Percentiles rank a stretch among this genome's conserved stretches.
phyloP scores from a whole-genome alignment of 2,329 filamentous ascomycete species.

The Moelleriella libera region DNA sequence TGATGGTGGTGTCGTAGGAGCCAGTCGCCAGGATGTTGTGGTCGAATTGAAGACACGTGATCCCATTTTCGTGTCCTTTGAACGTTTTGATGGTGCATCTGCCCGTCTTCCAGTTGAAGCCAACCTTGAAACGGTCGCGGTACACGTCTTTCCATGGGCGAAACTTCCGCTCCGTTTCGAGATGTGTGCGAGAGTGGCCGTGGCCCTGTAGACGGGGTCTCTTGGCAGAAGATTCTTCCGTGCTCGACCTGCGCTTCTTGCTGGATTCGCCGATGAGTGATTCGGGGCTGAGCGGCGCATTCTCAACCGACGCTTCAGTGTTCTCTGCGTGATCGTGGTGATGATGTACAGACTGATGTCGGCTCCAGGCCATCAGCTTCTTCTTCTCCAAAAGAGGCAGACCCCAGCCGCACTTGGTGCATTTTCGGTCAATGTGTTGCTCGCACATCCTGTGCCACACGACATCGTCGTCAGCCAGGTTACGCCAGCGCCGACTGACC shows the following conservation, averaged over 20 bases:
- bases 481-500: constrained; percentile 78
- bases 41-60: constrained; percentile 45
- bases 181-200: constrained; percentile 16
- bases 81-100: constrained; percentile 75
- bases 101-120: constrained; percentile 95
- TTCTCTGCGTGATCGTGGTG: constrained; percentile 2
- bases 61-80: constrained; percentile 71
- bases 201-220: constrained; percentile 15
- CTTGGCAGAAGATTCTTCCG: constrained; percentile 19
- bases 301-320: constrained; percentile 11
- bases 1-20: constrained; percentile 88
- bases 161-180: constrained; percentile 32
- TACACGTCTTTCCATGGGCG: constrained; percentile 94
- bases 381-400: constrained; percentile 82
- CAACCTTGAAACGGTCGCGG: constrained; percentile 86
- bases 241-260: constrained; percentile 17
- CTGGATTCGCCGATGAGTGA: constrained; percentile 12
- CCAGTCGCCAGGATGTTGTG: constrained; percentile 87
- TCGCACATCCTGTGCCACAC: constrained; percentile 98
- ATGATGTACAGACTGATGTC: constrained; percentile 41
- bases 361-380: constrained; percentile 71
- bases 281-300: constrained; percentile 8
- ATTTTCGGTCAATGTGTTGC: constrained; percentile 88
- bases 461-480: constrained; percentile 87
- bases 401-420: constrained; percentile 91